A percentile compares a stretch with the other conserved stretches of the same genome.
These are phyloP conservation scores for Puccinia novopanici DNA, from an alignment of 1,284 basidiomycete genomes.

Conservation along the genomic window DNA sequence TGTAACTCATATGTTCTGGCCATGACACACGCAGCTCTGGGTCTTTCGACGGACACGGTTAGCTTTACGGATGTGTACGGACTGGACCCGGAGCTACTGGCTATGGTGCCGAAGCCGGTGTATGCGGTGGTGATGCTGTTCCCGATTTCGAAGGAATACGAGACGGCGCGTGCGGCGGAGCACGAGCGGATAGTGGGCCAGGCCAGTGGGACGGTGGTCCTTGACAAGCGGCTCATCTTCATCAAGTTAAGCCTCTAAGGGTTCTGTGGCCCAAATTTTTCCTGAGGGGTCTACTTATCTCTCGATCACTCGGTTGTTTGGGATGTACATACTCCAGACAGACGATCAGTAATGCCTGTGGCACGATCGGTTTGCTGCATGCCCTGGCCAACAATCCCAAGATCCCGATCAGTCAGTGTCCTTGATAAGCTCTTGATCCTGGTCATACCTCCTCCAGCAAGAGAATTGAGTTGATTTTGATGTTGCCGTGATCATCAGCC, in stretches of 20 bases:
- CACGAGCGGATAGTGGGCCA: constrained; percentile 49
- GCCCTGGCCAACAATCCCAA: constrained; percentile 57
- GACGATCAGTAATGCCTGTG: constrained; percentile 58
- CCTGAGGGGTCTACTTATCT: too few relatives aligned
- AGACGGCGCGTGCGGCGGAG: constrained; percentile 52
- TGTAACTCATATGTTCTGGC: neutral
- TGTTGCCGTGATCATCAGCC: constrained; percentile 12
- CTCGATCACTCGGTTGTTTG: too few relatives aligned
- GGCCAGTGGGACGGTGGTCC: neutral
- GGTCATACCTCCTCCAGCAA: neutral
- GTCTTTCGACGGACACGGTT: constrained; percentile 27
- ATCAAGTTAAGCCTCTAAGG: constrained; percentile 54
- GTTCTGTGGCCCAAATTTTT: too few relatives aligned
- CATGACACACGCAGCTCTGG: constrained; percentile 2
- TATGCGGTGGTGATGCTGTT: constrained; percentile 58
- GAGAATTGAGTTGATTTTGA: neutral
- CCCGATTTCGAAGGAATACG: constrained; percentile 55
- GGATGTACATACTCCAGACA: too few relatives aligned
- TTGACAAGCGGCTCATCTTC: constrained; percentile 55
- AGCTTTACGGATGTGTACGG: constrained; percentile 57
- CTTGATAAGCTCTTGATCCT: neutral
- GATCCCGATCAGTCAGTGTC: constrained; percentile 50
- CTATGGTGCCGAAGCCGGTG: constrained; percentile 58
- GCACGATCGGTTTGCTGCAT: constrained; percentile 59
- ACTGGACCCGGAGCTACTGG: constrained; percentile 58